These are phyloP conservation scores for Pyricularia sp. DNA, from an alignment of 2,329 filamentous ascomycete genomes.

Conservation along the genomic window DNA sequence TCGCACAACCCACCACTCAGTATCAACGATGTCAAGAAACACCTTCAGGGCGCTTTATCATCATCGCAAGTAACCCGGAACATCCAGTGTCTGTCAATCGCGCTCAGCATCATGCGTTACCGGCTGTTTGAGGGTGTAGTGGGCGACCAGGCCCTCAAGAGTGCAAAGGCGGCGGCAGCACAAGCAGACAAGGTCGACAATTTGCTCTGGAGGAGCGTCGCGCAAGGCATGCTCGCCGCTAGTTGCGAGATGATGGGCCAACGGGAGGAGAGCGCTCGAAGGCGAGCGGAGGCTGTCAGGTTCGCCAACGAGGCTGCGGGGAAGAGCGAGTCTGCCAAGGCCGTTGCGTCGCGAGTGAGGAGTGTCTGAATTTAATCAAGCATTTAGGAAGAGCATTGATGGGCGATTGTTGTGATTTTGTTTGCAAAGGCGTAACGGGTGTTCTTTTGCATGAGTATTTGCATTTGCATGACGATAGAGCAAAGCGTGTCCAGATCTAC, in stretches of 20 bases:
- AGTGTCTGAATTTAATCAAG: neutral
- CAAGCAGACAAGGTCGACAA: conserved; percentile 64
- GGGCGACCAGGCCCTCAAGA: conserved; percentile 71
- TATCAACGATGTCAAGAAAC: conserved; percentile 69
- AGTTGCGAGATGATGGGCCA: conserved; percentile 62
- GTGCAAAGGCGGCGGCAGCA: conserved; percentile 57
- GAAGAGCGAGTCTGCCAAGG: conserved; percentile 2
- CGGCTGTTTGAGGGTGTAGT: conserved; percentile 76
- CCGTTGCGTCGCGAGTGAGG: neutral
- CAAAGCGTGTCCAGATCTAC: neutral
- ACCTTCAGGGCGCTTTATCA: conserved; percentile 63
- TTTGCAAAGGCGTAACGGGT: neutral
- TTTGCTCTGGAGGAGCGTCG: conserved; percentile 70
- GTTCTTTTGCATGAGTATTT: neutral
- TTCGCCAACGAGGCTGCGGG: conserved; percentile 28
- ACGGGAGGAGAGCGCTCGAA: neutral
- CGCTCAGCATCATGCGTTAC: conserved; percentile 75
- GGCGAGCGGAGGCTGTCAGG: conserved; percentile 5
- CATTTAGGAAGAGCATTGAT: neutral
- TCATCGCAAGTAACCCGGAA: conserved; percentile 63
- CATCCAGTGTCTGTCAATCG: conserved; percentile 71
- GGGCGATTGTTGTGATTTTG: neutral
- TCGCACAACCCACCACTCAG: conserved; percentile 51
- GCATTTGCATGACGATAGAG: neutral
- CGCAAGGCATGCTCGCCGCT: conserved; percentile 67